phyloP scores from a whole-genome alignment of 257 asterid genomes.

The Solanum etuberosum region DNA sequence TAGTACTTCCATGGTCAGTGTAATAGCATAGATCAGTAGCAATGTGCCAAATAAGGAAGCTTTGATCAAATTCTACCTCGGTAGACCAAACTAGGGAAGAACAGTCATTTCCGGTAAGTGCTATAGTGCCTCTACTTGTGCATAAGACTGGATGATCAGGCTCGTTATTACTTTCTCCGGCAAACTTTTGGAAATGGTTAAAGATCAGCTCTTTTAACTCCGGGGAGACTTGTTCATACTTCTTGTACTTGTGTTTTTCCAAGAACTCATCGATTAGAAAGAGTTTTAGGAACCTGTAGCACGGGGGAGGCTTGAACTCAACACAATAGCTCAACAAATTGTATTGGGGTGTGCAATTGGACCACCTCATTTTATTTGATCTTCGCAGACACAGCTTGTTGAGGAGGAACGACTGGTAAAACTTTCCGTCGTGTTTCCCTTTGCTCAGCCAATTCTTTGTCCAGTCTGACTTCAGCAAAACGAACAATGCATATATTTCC shows the following conservation, averaged over 20 bases:
- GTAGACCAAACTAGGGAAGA: slow-evolving; percentile 1
- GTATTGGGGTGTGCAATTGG: slow-evolving; percentile 34
- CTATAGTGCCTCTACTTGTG: slow-evolving; percentile 11
- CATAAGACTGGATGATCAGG: slow-evolving; percentile 7
- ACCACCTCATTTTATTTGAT: slow-evolving; percentile 25
- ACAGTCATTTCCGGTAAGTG: not conserved
- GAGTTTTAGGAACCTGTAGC: slow-evolving; percentile 1
- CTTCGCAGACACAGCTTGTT: not conserved
- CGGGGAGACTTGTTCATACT: slow-evolving; percentile 9
- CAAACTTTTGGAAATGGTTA: not conserved
- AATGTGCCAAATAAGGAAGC: slow-evolving; percentile 38
- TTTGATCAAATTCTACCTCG: slow-evolving; percentile 26
- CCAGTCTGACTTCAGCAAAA: slow-evolving; percentile 27
- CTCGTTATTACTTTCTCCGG: not conserved
- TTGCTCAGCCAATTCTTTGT: slow-evolving; percentile 14
- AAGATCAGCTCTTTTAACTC: slow-evolving; percentile 12
- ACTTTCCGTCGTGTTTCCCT: not conserved
- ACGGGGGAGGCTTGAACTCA: slow-evolving; percentile 5
- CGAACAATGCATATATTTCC: slow-evolving; percentile 16
- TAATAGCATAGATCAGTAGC: slow-evolving; percentile 39
- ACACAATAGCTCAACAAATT: slow-evolving; percentile 21
- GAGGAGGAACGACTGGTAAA: not conserved
- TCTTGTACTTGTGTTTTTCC: slow-evolving; percentile 29
- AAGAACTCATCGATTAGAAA: slow-evolving; percentile 9
- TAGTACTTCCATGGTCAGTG: not conserved